phyloP scores from a whole-genome alignment of 192 early-diverging fungal genomes.

The Phlyctochytrium arcticum region DNA sequence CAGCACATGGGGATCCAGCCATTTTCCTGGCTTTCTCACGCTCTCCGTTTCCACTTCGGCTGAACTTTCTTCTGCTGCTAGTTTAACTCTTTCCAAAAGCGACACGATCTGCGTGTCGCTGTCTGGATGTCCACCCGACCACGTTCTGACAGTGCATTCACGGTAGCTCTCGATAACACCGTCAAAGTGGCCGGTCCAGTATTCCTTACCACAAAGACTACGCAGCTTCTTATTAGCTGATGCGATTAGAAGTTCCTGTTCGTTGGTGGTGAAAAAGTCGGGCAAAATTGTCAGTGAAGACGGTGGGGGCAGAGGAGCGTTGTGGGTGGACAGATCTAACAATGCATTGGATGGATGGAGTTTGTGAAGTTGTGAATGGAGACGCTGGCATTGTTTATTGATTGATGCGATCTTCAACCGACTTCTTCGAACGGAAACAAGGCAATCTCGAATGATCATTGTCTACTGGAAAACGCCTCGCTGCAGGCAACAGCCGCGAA shows the following conservation, averaged over 20 bases:
- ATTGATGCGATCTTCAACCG: no score
- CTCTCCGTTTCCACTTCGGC: conserved; percentile 26
- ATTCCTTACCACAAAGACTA: conserved; percentile 46
- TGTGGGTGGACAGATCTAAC: conserved; percentile 3
- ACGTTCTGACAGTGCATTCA: conserved; percentile 66
- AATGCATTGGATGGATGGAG: conserved; percentile 6
- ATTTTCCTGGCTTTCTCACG: conserved; percentile 19
- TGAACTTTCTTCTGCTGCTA: conserved; percentile 51
- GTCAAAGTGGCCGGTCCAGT: conserved; percentile 75
- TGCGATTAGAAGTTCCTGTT: conserved; percentile 8
- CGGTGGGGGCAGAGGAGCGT: conserved; percentile 9
- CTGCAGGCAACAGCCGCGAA: no score
- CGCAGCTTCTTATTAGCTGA: conserved; percentile 37
- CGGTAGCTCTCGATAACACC: conserved; percentile 67
- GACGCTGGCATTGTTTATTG: no score
- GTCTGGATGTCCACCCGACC: conserved; percentile 51
- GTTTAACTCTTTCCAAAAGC: conserved; percentile 56
- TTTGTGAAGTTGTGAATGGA: no score
- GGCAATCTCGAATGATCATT: no score
- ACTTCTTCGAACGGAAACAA: no score
- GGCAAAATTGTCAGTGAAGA: conserved; percentile 17
- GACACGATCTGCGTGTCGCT: conserved; percentile 43
- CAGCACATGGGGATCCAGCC: conserved; percentile 76
- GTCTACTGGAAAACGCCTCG: no score
- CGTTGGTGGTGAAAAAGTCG: conserved; percentile 21